A percentile compares a stretch with the other conserved stretches of the same genome.
These are phyloP conservation scores for Hypoxylon trugodes DNA, from an alignment of 495 filamentous ascomycete species.

Conservation along the genomic window DNA sequence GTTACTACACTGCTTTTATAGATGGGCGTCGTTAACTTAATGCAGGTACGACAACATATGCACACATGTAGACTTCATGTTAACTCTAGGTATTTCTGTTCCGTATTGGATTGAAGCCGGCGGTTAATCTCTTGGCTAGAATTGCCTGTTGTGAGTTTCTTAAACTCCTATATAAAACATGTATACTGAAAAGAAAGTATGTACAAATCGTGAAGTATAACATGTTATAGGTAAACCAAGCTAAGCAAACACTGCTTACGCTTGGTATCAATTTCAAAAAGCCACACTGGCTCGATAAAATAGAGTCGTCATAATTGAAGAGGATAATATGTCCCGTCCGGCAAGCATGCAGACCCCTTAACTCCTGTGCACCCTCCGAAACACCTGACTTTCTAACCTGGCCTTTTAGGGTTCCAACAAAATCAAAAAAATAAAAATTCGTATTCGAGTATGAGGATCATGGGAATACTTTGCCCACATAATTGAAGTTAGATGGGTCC, in stretches of 20 bases:
- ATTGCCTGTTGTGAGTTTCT: too few relatives aligned
- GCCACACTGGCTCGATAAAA: not conserved
- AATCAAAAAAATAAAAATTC: slow-evolving; percentile 5
- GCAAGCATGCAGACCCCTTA: slow-evolving; percentile 1
- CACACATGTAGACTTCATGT: too few relatives aligned
- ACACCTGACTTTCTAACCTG: slow-evolving; percentile 2
- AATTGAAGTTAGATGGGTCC: slow-evolving; percentile 34
- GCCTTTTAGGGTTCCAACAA: slow-evolving; percentile 13
- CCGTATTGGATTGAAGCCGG: too few relatives aligned
- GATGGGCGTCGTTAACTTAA: too few relatives aligned
- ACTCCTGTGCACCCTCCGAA: slow-evolving; percentile 22
- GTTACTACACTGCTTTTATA: too few relatives aligned
- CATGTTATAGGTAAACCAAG: slow-evolving; percentile 5
- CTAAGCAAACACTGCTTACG: not conserved
- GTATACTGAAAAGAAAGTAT: too few relatives aligned
- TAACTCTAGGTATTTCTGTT: too few relatives aligned
- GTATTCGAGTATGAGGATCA: slow-evolving; percentile 1
- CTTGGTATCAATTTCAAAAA: slow-evolving; percentile 17
- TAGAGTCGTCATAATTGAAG: slow-evolving; percentile 1
- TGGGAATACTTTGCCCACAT: slow-evolving; percentile 29
- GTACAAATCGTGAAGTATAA: slow-evolving; percentile 1
- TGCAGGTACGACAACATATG: too few relatives aligned
- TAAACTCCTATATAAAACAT: too few relatives aligned
- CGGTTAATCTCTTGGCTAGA: too few relatives aligned
- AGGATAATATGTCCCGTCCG: not conserved